Conservation (phyloP, 2,329 filamentous ascomycete species). For the Bipolaris sorokiniana region DNA sequence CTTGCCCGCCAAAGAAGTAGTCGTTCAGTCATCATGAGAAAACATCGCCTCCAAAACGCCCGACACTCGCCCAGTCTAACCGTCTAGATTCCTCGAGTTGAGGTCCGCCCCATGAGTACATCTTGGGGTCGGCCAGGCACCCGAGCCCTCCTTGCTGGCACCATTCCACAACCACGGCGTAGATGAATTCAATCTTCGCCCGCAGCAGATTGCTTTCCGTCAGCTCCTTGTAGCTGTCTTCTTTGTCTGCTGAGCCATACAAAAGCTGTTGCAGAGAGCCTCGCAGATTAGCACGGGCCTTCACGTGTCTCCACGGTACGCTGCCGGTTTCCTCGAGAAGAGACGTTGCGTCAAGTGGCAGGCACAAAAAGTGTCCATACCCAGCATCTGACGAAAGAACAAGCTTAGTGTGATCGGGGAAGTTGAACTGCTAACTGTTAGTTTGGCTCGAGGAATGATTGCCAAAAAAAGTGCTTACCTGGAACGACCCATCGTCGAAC, state of each 20-base stretch:
- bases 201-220: conserved; percentile 74
- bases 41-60: conserved; percentile 55
- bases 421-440: conserved; percentile 71
- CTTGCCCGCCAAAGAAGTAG: conserved; percentile 26
- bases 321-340: conserved; percentile 68
- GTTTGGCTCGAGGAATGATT: not conserved
- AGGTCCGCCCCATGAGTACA: conserved; percentile 53
- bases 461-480: conserved; percentile 57
- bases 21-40: conserved; percentile 35
- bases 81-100: conserved; percentile 53
- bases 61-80: conserved; percentile 57
- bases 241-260: conserved; percentile 60
- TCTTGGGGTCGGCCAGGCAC: conserved; percentile 44
- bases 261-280: conserved; percentile 76
- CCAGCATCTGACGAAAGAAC: conserved; percentile 76
- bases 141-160: conserved; percentile 72
- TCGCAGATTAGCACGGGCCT: conserved; percentile 71
- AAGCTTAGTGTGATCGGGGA: conserved; percentile 86
- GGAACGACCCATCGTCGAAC: conserved; percentile 79
- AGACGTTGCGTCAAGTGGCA: conserved; percentile 72
- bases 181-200: conserved; percentile 75
- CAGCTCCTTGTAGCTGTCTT: conserved; percentile 60
- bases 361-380: conserved; percentile 78
- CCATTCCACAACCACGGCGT: conserved; percentile 73
- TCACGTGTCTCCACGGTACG: conserved; percentile 69